Evolutionary conservation across 306 rosid species (phyloP).

Genomic region (Cicer yamashitae): DNA sequence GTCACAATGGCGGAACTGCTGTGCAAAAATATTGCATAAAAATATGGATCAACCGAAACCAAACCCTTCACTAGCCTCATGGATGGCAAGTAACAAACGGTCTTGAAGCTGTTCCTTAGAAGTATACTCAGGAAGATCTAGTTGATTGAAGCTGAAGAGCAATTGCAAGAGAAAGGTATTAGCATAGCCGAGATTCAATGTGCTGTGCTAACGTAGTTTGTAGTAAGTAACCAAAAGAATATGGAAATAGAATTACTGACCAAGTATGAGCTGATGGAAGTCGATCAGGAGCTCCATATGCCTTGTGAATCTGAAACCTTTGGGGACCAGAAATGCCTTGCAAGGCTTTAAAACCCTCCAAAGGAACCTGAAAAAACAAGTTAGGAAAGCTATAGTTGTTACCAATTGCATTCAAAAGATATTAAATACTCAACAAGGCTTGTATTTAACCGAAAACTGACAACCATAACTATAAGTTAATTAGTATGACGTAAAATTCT

Average conservation of each 20-base stretch:
- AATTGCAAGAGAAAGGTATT: slow-evolving; percentile 25
- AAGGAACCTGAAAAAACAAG: slow-evolving; percentile 79
- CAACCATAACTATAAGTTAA: background rate
- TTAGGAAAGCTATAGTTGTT: slow-evolving; percentile 29
- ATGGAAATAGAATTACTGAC: slow-evolving; percentile 51
- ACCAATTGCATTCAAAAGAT: slow-evolving; percentile 22
- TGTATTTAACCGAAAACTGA: background rate
- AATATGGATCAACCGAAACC: slow-evolving; percentile 74
- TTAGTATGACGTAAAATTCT: background rate
- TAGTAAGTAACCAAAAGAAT: background rate
- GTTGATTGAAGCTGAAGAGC: slow-evolving; percentile 86
- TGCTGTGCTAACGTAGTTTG: slow-evolving; percentile 3
- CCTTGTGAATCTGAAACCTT: slow-evolving; percentile 98
- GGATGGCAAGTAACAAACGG: slow-evolving; percentile 94
- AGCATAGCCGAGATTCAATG: slow-evolving; percentile 32
- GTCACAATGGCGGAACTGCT: slow-evolving; percentile 48
- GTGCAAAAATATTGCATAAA: slow-evolving; percentile 42
- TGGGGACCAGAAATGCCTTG: slow-evolving; percentile 99
- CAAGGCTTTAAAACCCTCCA: slow-evolving; percentile 97
- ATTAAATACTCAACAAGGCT: slow-evolving; percentile 9
- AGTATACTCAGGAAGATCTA: slow-evolving; percentile 96
- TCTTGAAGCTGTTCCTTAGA: slow-evolving; percentile 94
- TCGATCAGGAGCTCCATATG: slow-evolving; percentile 97
- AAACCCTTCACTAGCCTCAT: slow-evolving; percentile 97
- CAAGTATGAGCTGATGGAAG: slow-evolving; percentile 99